Evolutionary conservation across 2,329 filamentous ascomycete genomes (phyloP).

Genomic region (Colletotrichum spinosum): DNA sequence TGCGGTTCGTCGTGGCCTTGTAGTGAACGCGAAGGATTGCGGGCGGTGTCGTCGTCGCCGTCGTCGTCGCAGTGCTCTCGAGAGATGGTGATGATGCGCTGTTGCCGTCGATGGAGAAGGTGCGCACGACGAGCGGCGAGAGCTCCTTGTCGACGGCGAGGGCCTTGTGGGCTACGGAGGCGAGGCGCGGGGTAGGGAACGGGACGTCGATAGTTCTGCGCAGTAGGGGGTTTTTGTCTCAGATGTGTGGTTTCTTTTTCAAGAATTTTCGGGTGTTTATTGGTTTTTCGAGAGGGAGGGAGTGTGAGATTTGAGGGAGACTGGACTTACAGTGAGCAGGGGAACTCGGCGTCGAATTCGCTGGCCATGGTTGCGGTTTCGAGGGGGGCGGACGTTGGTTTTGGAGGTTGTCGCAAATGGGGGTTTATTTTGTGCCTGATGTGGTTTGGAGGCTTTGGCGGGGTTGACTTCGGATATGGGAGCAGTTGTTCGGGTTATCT

Average conservation of each 20-base stretch:
- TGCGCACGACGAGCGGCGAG: constrained; percentile 82
- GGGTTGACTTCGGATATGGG: neutral
- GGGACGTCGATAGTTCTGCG: constrained; percentile 75
- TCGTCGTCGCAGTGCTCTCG: too few relatives aligned
- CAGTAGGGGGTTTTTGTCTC: constrained; percentile 55
- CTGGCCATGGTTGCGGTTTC: constrained; percentile 49
- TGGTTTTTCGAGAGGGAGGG: neutral
- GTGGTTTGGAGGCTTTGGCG: neutral
- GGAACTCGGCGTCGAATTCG: constrained; percentile 61
- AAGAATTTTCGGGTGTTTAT: constrained; percentile 4
- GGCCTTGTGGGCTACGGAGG: constrained; percentile 78
- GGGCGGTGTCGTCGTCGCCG: constrained; percentile 35
- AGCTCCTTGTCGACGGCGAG: constrained; percentile 90
- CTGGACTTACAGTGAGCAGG: constrained; percentile 70
- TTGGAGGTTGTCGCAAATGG: too few relatives aligned
- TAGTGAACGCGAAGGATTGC: constrained; percentile 79
- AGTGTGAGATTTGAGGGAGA: constrained; percentile 11
- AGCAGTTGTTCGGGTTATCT: too few relatives aligned
- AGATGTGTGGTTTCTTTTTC: constrained; percentile 32
- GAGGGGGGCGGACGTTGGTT: too few relatives aligned
- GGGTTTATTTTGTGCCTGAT: neutral
- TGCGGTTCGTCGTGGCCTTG: constrained; percentile 90
- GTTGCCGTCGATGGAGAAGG: constrained; percentile 65
- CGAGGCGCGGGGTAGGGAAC: constrained; percentile 83
- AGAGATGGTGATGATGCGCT: constrained; percentile 35